Percentiles rank a stretch among this genome's conserved stretches.
Evolutionary conservation across 1,139 yeast genomes (phyloP).

Genomic region (Hanseniaspora uvarum): DNA sequence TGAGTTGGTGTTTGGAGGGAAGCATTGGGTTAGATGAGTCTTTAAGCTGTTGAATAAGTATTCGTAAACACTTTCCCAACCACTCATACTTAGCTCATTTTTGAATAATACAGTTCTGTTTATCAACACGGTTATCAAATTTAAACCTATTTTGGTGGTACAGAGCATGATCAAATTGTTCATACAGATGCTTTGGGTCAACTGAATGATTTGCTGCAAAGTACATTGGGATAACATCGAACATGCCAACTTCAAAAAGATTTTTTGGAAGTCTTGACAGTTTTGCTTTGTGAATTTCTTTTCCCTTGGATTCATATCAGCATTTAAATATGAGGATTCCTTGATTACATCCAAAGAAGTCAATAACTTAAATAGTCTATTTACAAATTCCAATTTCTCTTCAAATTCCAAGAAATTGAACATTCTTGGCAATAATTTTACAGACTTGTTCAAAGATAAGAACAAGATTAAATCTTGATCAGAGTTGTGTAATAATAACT

Average conservation of each 20-base stretch:
- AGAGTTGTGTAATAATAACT: slow-evolving; percentile 50
- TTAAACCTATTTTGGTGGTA: slow-evolving; percentile 78
- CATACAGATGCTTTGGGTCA: slow-evolving; percentile 61
- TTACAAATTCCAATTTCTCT: slow-evolving; percentile 68
- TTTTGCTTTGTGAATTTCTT: slow-evolving; percentile 13
- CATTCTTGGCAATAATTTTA: slow-evolving; percentile 78
- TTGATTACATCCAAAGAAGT: slow-evolving; percentile 71
- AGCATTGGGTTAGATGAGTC: slow-evolving; percentile 64
- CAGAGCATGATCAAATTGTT: slow-evolving; percentile 63
- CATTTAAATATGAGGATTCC: slow-evolving; percentile 66
- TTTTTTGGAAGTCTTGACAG: slow-evolving; percentile 69
- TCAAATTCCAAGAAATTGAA: slow-evolving; percentile 73
- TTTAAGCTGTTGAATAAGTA: slow-evolving; percentile 69
- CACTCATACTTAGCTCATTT: slow-evolving; percentile 63
- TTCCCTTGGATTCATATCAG: slow-evolving; percentile 44
- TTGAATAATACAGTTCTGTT: slow-evolving; percentile 88
- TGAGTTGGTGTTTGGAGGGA: slow-evolving; percentile 52
- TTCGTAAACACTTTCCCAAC: slow-evolving; percentile 77
- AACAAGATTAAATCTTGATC: slow-evolving; percentile 80
- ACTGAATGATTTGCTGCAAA: slow-evolving; percentile 72
- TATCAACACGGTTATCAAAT: slow-evolving; percentile 74
- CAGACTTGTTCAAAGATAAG: slow-evolving; percentile 75
- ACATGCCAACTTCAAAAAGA: slow-evolving; percentile 77
- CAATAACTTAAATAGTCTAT: slow-evolving; percentile 71
- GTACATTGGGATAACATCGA: slow-evolving; percentile 75